These are phyloP conservation scores for Marasmius oreades DNA, from an alignment of 1,284 basidiomycete species.

Conservation along the genomic window DNA sequence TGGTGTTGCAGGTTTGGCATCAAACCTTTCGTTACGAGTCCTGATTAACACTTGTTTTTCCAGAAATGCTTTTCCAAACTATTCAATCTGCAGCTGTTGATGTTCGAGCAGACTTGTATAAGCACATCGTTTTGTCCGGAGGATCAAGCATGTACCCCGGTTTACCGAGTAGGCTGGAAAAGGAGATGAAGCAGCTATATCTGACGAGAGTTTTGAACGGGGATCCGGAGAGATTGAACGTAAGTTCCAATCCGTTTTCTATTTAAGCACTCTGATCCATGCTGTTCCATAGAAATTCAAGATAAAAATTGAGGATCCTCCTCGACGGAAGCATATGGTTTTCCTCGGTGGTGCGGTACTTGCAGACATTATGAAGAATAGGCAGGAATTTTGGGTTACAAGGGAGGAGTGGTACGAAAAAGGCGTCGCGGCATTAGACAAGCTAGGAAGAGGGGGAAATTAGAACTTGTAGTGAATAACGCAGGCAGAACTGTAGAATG, in stretches of 20 bases:
- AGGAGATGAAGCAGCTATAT: constrained; percentile 99
- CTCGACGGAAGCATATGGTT: constrained; percentile 98
- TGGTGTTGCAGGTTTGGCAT: constrained; percentile 79
- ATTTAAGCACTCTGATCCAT: not conserved
- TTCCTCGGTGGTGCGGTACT: constrained; percentile 96
- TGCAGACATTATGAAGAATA: constrained; percentile 97
- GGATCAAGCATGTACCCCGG: constrained; percentile 99
- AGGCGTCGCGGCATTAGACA: constrained; percentile 78
- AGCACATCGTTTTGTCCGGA: constrained; percentile 96
- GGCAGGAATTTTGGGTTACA: constrained; percentile 94
- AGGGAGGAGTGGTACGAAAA: constrained; percentile 93
- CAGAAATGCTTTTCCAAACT: constrained; percentile 95
- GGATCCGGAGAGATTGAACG: constrained; percentile 85
- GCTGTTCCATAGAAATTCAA: constrained; percentile 87
- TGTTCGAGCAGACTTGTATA: constrained; percentile 90
- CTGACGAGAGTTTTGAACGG: constrained; percentile 84
- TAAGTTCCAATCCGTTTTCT: constrained; percentile 39
- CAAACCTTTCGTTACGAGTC: not conserved
- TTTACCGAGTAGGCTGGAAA: constrained; percentile 93
- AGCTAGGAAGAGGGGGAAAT: constrained; percentile 70
- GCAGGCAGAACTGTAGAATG: not conserved
- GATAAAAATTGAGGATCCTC: constrained; percentile 97
- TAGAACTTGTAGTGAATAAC: constrained; percentile 15
- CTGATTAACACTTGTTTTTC: not conserved
- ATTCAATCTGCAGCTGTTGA: constrained; percentile 94